These are phyloP conservation scores for Cytospora piceicola DNA, from an alignment of 2,329 filamentous ascomycete species.

Conservation along the genomic window DNA sequence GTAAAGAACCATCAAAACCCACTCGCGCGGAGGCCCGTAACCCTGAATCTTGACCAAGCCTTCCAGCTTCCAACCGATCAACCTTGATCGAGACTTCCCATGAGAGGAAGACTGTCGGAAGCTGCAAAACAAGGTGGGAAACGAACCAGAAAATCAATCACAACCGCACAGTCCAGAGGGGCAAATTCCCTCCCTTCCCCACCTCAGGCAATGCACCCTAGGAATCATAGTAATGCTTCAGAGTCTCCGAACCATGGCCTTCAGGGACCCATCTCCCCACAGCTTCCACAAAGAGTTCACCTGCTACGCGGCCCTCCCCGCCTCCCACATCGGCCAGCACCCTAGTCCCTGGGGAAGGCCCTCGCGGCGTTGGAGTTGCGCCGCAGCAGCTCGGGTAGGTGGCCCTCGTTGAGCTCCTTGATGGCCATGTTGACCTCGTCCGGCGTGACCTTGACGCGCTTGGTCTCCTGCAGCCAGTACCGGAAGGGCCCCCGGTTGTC, in stretches of 20 bases:
- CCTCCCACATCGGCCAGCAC: not conserved
- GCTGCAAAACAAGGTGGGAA: too few species aligned
- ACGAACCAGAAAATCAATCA: too few species aligned
- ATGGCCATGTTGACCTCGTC: constrained; percentile 44
- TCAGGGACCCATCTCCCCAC: too few species aligned
- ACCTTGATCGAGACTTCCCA: not conserved
- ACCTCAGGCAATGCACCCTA: too few species aligned
- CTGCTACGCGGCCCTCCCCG: too few species aligned
- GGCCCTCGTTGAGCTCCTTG: constrained; percentile 41
- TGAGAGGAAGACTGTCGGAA: too few species aligned
- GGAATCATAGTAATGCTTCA: too few species aligned
- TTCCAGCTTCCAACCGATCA: not conserved
- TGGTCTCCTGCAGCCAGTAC: constrained; percentile 51
- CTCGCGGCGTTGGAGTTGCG: constrained; percentile 42
- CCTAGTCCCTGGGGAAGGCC: constrained; percentile 36
- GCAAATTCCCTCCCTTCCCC: too few species aligned
- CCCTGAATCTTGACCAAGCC: not conserved
- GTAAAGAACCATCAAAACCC: not conserved
- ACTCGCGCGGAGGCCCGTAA: too few species aligned
- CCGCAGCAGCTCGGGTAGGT: constrained; percentile 43
- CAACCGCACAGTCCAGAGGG: too few species aligned
- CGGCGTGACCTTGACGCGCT: constrained; percentile 42
- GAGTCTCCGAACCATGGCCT: too few species aligned
- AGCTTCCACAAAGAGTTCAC: too few species aligned
- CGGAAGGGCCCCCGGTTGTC: constrained; percentile 52